These are phyloP conservation scores for Fusarium verticillioides DNA, from an alignment of 2,329 filamentous ascomycete genomes.

Conservation along the genomic window DNA sequence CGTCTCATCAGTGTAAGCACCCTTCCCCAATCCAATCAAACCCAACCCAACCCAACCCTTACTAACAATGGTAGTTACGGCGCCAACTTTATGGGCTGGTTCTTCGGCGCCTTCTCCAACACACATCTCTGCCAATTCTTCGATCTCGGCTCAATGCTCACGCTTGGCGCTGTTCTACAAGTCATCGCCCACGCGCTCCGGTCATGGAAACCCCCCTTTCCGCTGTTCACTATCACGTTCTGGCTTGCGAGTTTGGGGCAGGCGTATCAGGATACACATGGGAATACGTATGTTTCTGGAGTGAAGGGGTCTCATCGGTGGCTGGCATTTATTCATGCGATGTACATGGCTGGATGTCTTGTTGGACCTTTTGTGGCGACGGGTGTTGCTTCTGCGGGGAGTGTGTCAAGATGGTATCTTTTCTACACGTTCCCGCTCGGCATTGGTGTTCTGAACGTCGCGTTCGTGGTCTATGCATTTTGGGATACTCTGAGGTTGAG, in stretches of 20 bases:
- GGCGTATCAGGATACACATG: slow-evolving; percentile 71
- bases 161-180: slow-evolving; percentile 66
- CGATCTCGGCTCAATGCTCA: slow-evolving; percentile 66
- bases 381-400: slow-evolving; percentile 56
- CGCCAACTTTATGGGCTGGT: slow-evolving; percentile 69
- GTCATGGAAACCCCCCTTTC: slow-evolving; percentile 66
- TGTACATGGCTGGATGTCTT: slow-evolving; percentile 68
- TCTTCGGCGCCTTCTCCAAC: slow-evolving; percentile 67
- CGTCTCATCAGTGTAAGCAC: slow-evolving; percentile 60
- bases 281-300: slow-evolving; percentile 69
- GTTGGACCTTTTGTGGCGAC: slow-evolving; percentile 66
- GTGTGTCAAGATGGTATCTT: slow-evolving; percentile 59
- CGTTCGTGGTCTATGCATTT: slow-evolving; percentile 60
- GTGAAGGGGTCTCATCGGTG: slow-evolving; percentile 65
- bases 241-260: slow-evolving; percentile 68
- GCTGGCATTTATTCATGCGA: slow-evolving; percentile 72
- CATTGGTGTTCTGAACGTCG: slow-evolving; percentile 62
- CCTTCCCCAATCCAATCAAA: no score
- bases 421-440: slow-evolving; percentile 68
- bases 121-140: slow-evolving; percentile 63
- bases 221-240: slow-evolving; percentile 67
- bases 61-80: slow-evolving; percentile 51
- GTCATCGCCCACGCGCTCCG: slow-evolving; percentile 64
- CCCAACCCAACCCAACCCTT: not conserved
- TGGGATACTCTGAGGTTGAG: slow-evolving; percentile 56